Percentiles rank a stretch among this genome's conserved stretches.
Evolutionary conservation across 2,329 filamentous ascomycete genomes (phyloP).

Genomic region (Plectosphaerella plurivora): DNA sequence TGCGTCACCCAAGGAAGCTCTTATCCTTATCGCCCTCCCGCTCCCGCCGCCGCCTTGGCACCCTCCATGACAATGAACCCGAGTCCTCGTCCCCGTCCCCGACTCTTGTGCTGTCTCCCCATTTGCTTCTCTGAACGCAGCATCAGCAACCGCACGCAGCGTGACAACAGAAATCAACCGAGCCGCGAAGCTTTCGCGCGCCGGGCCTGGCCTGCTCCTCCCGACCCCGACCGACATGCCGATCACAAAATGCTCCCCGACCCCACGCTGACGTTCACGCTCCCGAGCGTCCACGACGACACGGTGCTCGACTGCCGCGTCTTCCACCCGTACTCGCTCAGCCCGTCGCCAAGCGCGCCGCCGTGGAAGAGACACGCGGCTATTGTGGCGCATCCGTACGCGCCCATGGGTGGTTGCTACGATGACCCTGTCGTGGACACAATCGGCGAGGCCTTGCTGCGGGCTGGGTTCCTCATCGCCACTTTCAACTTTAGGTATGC

Average conservation of each 20-base stretch:
- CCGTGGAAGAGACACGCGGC: slow-evolving; percentile 47
- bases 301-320: slow-evolving; percentile 74
- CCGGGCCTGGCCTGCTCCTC: too few relatives aligned
- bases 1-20: not conserved
- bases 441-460: slow-evolving; percentile 60
- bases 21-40: not conserved
- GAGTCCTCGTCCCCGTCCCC: too few relatives aligned
- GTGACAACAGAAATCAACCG: too few relatives aligned
- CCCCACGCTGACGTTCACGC: slow-evolving; percentile 62
- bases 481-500: slow-evolving; percentile 88
- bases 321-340: slow-evolving; percentile 61
- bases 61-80: too few relatives aligned
- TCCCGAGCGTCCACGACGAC: slow-evolving; percentile 82
- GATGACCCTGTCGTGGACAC: slow-evolving; percentile 77
- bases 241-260: slow-evolving; percentile 44
- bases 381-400: slow-evolving; percentile 86
- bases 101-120: not conserved
- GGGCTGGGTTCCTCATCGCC: slow-evolving; percentile 67
- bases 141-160: too few relatives aligned
- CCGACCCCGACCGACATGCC: not conserved
- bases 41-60: not conserved
- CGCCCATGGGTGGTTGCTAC: slow-evolving; percentile 77
- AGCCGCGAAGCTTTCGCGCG: too few relatives aligned
- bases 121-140: not conserved
- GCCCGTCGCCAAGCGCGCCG: slow-evolving; percentile 23